Evolutionary conservation across 2,329 filamentous ascomycete species (phyloP).

Genomic region (Phyllosticta paracitricarpa): DNA sequence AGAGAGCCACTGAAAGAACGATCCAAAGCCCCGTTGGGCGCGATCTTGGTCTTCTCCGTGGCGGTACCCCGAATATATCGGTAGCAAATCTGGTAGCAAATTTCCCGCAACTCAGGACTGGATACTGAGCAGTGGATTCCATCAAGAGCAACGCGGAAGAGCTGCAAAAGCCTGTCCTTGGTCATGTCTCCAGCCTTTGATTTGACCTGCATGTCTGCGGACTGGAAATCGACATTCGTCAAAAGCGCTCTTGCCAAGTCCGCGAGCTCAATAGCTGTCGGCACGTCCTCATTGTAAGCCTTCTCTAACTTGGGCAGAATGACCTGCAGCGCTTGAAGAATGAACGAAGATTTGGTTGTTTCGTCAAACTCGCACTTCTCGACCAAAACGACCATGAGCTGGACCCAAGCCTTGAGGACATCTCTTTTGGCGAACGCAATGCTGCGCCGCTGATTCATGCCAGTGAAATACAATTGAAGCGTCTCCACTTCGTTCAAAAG

Average conservation of each 20-base stretch:
- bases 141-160: conserved; percentile 78
- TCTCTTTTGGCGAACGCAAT: conserved; percentile 48
- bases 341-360: conserved; percentile 62
- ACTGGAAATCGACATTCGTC: conserved; percentile 56
- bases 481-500: conserved; percentile 44
- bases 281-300: conserved; percentile 57
- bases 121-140: conserved; percentile 67
- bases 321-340: conserved; percentile 77
- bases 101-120: conserved; percentile 61
- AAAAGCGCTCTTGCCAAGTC: conserved; percentile 64
- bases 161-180: conserved; percentile 79
- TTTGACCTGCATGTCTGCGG: conserved; percentile 19
- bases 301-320: conserved; percentile 80
- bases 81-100: conserved; percentile 88
- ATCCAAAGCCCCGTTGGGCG: conserved; percentile 22
- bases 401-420: conserved; percentile 74
- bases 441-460: conserved; percentile 30
- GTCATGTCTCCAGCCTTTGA: conserved; percentile 52
- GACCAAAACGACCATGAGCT: conserved; percentile 73
- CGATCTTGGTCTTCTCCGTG: conserved; percentile 30
- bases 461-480: background rate
- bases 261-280: conserved; percentile 65
- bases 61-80: conserved; percentile 66
- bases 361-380: conserved; percentile 71
- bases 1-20: conserved; percentile 12